Percentiles rank a stretch among this genome's conserved stretches.
These are phyloP conservation scores for Geotrichum fermentans DNA, from an alignment of 1,139 yeast species.

Conservation along the genomic window DNA sequence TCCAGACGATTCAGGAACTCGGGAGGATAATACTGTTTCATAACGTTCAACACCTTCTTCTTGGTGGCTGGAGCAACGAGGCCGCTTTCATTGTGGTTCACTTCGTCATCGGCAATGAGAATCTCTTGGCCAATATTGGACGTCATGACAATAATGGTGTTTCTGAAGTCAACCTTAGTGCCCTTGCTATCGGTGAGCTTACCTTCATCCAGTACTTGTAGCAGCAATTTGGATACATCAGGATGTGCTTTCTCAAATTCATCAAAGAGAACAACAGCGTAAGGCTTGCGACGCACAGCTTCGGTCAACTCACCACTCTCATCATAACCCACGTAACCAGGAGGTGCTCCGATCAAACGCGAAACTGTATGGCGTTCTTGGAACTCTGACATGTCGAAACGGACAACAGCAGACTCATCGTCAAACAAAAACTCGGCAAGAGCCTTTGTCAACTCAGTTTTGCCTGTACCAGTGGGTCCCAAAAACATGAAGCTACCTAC, in stretches of 20 bases:
- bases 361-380: conserved; percentile 91
- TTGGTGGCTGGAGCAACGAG: conserved; percentile 48
- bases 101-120: conserved; percentile 60
- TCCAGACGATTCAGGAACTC: conserved; percentile 92
- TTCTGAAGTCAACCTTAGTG: conserved; percentile 85
- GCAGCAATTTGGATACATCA: conserved; percentile 78
- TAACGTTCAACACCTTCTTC: conserved; percentile 54
- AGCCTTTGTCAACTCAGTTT: conserved; percentile 88
- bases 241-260: conserved; percentile 97
- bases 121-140: conserved; percentile 94
- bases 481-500: conserved; percentile 93
- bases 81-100: conserved; percentile 45
- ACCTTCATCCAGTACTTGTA: conserved; percentile 95
- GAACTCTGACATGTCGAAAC: conserved; percentile 97
- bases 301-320: conserved; percentile 91
- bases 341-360: conserved; percentile 93
- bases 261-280: conserved; percentile 86
- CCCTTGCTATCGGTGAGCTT: conserved; percentile 92
- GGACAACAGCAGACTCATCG: conserved; percentile 74
- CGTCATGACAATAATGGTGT: conserved; percentile 94
- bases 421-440: conserved; percentile 88
- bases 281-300: conserved; percentile 91
- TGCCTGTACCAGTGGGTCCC: conserved; percentile 98
- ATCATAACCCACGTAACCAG: conserved; percentile 95
- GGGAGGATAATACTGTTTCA: conserved; percentile 78